Evolutionary conservation across 2,329 filamentous ascomycete species (phyloP).

Genomic region (Pseudocercospora cruenta): DNA sequence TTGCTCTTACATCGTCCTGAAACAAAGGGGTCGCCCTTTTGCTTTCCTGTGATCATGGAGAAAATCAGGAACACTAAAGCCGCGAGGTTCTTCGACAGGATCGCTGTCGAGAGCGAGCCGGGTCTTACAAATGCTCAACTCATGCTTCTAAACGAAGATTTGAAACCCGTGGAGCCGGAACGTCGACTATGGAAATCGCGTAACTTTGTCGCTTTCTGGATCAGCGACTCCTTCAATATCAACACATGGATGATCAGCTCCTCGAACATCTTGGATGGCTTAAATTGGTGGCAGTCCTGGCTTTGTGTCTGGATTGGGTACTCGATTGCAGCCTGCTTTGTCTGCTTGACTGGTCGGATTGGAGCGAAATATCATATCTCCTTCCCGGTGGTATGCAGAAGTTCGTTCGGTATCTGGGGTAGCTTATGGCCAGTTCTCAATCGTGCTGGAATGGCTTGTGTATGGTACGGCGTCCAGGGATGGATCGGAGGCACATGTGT

Average conservation of each 20-base stretch:
- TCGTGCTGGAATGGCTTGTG: conserved; percentile 81
- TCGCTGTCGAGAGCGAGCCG: conserved; percentile 74
- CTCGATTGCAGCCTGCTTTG: conserved; percentile 71
- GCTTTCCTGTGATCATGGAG: conserved; percentile 42
- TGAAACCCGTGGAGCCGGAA: conserved; percentile 69
- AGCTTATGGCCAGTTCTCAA: conserved; percentile 88
- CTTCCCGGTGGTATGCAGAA: conserved; percentile 77
- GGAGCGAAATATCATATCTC: conserved; percentile 87
- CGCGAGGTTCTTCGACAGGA: conserved; percentile 54
- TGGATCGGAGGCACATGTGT: conserved; percentile 84
- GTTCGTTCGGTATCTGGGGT: conserved; percentile 88
- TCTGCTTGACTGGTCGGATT: conserved; percentile 78
- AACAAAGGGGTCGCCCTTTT: not conserved
- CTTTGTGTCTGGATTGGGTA: conserved; percentile 67
- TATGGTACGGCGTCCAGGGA: conserved; percentile 84
- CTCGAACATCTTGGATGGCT: conserved; percentile 75
- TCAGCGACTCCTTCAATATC: conserved; percentile 84
- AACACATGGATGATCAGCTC: conserved; percentile 75
- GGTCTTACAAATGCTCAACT: conserved; percentile 78
- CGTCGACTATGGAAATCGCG: conserved; percentile 81
- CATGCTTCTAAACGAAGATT: conserved; percentile 76
- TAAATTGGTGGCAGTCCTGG: conserved; percentile 56
- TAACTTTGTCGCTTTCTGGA: conserved; percentile 86
- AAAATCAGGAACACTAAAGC: conserved; percentile 44
- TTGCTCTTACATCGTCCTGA: conserved; percentile 9